Conservation (phyloP, 345 rosid genomes). For the Eucalyptus pauciflora region DNA sequence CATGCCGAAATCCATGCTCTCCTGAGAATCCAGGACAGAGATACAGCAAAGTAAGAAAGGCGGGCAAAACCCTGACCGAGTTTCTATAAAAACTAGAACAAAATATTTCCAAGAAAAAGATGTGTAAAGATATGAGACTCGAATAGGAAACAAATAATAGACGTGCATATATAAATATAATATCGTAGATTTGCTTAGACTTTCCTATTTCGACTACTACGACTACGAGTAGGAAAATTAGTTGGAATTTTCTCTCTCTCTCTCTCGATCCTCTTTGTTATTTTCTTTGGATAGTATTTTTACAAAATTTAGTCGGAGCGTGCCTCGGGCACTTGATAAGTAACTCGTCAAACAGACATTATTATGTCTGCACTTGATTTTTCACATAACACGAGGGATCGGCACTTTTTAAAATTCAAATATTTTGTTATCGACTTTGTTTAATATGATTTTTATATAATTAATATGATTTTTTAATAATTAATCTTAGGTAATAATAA, state of each 20-base stretch:
- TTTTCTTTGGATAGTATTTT: neutral
- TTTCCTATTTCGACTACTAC: neutral
- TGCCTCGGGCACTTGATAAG: neutral
- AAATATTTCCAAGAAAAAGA: neutral
- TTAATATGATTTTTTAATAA: neutral
- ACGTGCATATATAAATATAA: neutral
- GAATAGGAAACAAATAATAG: neutral
- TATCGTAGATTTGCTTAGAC: neutral
- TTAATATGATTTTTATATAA: neutral
- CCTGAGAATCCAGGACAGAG: neutral
- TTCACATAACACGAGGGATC: neutral
- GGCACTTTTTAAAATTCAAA: neutral
- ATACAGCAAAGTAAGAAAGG: neutral
- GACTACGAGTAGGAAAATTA: neutral
- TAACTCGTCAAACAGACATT: neutral
- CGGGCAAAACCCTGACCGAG: neutral
- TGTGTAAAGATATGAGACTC: neutral
- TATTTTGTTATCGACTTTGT: neutral
- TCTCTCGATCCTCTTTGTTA: neutral
- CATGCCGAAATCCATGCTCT: neutral
- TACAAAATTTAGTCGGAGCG: neutral
- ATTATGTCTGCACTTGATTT: neutral
- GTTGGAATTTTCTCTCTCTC: neutral
- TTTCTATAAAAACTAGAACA: neutral
- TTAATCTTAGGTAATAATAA: neutral